phyloP scores from a whole-genome alignment of 2,329 filamentous ascomycete species.

The Fusarium lyarnte region DNA sequence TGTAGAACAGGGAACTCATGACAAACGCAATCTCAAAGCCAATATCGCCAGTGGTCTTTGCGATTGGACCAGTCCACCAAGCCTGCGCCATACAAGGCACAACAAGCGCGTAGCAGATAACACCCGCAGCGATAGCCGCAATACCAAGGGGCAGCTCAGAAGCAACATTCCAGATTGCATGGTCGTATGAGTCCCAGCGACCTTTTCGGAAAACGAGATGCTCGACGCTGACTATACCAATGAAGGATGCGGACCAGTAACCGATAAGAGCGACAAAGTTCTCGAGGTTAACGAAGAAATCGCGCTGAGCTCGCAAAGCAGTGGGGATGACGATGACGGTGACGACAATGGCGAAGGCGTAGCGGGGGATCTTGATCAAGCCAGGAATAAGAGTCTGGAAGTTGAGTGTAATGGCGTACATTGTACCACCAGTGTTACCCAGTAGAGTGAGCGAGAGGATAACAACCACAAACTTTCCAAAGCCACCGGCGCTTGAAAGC shows the following conservation, averaged over 20 bases:
- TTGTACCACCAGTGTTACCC: slow-evolving; percentile 67
- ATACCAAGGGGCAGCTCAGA: slow-evolving; percentile 56
- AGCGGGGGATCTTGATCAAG: slow-evolving; percentile 64
- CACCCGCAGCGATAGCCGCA: slow-evolving; percentile 57
- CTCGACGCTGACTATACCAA: slow-evolving; percentile 60
- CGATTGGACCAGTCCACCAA: slow-evolving; percentile 71
- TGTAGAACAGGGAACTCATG: slow-evolving; percentile 57
- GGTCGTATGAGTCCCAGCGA: slow-evolving; percentile 57
- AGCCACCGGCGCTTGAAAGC: slow-evolving; percentile 65
- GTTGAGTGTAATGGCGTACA: slow-evolving; percentile 72
- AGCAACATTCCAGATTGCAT: slow-evolving; percentile 58
- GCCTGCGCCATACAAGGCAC: slow-evolving; percentile 69
- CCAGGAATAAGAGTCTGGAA: slow-evolving; percentile 70
- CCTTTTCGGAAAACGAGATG: slow-evolving; percentile 59
- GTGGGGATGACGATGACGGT: slow-evolving; percentile 69
- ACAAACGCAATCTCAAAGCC: slow-evolving; percentile 72
- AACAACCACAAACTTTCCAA: slow-evolving; percentile 70
- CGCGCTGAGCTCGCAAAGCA: slow-evolving; percentile 62
- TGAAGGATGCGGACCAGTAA: slow-evolving; percentile 67
- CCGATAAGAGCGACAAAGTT: slow-evolving; percentile 67
- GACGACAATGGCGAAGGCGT: slow-evolving; percentile 65
- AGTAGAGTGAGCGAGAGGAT: slow-evolving; percentile 66
- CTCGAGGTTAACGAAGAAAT: slow-evolving; percentile 66
- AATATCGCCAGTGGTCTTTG: slow-evolving; percentile 68
- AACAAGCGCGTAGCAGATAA: slow-evolving; percentile 60